A percentile compares a stretch with the other conserved stretches of the same genome.
These are phyloP conservation scores for Phaeoacremonium minimum DNA, from an alignment of 2,329 filamentous ascomycete species.

Conservation along the genomic window DNA sequence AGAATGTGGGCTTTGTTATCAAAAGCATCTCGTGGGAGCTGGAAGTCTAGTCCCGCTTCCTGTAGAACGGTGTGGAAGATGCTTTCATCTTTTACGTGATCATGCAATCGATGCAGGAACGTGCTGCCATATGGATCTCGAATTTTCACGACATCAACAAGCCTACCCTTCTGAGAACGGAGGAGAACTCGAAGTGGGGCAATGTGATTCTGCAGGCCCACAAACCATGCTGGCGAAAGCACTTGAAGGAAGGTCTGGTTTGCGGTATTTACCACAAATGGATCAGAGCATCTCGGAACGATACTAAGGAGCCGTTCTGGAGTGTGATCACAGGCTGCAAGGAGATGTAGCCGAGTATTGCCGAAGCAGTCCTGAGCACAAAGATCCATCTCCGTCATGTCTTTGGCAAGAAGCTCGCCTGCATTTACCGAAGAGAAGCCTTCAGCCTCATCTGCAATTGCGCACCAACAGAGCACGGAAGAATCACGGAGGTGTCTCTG, in stretches of 20 bases:
- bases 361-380: constrained; percentile 34
- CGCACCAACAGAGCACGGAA: constrained; percentile 23
- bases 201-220: constrained; percentile 13
- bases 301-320: constrained; percentile 21
- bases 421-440: constrained; percentile 12
- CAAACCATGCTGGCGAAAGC: constrained; percentile 29
- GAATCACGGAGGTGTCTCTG: constrained; percentile 18
- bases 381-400: constrained; percentile 1
- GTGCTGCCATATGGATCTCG: constrained; percentile 48
- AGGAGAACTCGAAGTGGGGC: constrained; percentile 20
- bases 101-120: constrained; percentile 40
- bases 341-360: constrained; percentile 42
- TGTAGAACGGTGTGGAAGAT: constrained; percentile 27
- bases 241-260: constrained; percentile 47
- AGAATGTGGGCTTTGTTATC: constrained; percentile 23
- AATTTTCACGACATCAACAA: background rate
- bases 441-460: constrained; percentile 19
- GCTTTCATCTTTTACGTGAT: constrained; percentile 19
- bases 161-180: constrained; percentile 21
- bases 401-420: constrained; percentile 10
- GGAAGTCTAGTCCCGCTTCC: constrained; percentile 21
- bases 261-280: constrained; percentile 32
- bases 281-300: constrained; percentile 13
- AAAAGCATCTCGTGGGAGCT: constrained; percentile 46
- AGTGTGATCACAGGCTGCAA: constrained; percentile 31